phyloP scores from a whole-genome alignment of 768 basidiomycete genomes.

The Stropharia rugosoannulata region DNA sequence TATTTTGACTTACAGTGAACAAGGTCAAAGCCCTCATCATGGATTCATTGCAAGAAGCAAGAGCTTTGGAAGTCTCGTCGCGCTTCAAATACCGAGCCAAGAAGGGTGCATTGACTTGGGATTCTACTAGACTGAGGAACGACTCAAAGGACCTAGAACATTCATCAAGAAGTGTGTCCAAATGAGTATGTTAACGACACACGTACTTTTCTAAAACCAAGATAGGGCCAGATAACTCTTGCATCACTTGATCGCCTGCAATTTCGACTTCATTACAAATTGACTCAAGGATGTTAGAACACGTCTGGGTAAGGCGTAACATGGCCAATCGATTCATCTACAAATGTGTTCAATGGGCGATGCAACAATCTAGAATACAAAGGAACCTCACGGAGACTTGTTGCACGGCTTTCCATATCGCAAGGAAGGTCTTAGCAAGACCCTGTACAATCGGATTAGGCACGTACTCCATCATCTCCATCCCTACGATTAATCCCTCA shows the following conservation, averaged over 20 bases:
- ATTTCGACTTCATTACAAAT: slow-evolving; percentile 52
- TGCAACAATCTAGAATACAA: not conserved
- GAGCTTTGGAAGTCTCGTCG: slow-evolving; percentile 49
- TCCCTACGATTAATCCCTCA: slow-evolving; percentile 33
- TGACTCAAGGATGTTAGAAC: slow-evolving; percentile 55
- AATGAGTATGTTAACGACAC: not conserved
- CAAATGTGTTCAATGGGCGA: not conserved
- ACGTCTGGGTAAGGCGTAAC: slow-evolving; percentile 60
- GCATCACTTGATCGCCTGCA: slow-evolving; percentile 39
- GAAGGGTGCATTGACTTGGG: slow-evolving; percentile 59
- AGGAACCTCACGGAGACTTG: slow-evolving; percentile 48
- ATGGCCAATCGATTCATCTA: slow-evolving; percentile 63
- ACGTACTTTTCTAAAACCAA: slow-evolving; percentile 41
- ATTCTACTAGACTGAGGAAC: slow-evolving; percentile 33
- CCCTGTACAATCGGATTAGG: slow-evolving; percentile 52
- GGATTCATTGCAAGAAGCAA: slow-evolving; percentile 49
- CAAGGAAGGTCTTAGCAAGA: slow-evolving; percentile 44
- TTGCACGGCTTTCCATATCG: slow-evolving; percentile 59
- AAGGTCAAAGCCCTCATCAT: slow-evolving; percentile 52
- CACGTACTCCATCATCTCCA: slow-evolving; percentile 39
- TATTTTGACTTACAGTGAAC: slow-evolving; percentile 14
- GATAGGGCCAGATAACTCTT: slow-evolving; percentile 48
- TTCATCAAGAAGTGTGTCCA: not conserved
- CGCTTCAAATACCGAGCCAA: slow-evolving; percentile 67
- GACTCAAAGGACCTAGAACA: slow-evolving; percentile 19